phyloP scores from a whole-genome alignment of 768 basidiomycete genomes.

The Phanerodontia chrysosporium region DNA sequence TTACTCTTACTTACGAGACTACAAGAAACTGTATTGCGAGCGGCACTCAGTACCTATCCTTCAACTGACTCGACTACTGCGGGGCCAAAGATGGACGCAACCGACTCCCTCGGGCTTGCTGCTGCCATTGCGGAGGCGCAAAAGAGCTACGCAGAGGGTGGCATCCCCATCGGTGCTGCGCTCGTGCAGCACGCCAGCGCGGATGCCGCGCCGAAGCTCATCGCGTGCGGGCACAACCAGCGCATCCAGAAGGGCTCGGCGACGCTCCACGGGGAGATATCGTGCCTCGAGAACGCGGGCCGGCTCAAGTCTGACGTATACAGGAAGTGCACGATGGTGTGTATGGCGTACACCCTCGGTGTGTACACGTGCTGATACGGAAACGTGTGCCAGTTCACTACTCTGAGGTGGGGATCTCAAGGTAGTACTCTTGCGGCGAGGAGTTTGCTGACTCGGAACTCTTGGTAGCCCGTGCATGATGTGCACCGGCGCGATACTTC shows the following conservation, averaged over 20 bases:
- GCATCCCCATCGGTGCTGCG: slow-evolving; percentile 60
- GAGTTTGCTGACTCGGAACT: background rate
- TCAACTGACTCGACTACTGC: no score
- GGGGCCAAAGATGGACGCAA: slow-evolving; percentile 7
- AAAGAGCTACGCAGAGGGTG: slow-evolving; percentile 46
- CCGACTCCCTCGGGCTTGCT: slow-evolving; percentile 29
- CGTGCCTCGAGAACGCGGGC: slow-evolving; percentile 51
- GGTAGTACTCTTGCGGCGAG: no score
- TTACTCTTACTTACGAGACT: no score
- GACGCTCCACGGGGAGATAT: slow-evolving; percentile 45
- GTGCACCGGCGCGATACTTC: slow-evolving; percentile 57
- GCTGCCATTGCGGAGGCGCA: slow-evolving; percentile 38
- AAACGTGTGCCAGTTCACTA: slow-evolving; percentile 32
- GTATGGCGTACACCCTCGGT: background rate
- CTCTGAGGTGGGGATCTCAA: slow-evolving; percentile 29
- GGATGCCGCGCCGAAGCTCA: slow-evolving; percentile 18
- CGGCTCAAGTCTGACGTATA: slow-evolving; percentile 42
- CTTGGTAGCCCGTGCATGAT: slow-evolving; percentile 21
- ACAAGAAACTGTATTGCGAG: no score
- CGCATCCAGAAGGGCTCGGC: slow-evolving; percentile 41
- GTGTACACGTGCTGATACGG: background rate
- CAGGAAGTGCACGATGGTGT: slow-evolving; percentile 45
- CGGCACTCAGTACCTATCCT: no score
- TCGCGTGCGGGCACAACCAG: slow-evolving; percentile 42
- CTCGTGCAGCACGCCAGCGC: slow-evolving; percentile 28